Evolutionary conservation across 2,329 filamentous ascomycete species (phyloP), one percentile per base, ranked within the genome.

Genomic region (Emericellopsis atlantica): DNA sequence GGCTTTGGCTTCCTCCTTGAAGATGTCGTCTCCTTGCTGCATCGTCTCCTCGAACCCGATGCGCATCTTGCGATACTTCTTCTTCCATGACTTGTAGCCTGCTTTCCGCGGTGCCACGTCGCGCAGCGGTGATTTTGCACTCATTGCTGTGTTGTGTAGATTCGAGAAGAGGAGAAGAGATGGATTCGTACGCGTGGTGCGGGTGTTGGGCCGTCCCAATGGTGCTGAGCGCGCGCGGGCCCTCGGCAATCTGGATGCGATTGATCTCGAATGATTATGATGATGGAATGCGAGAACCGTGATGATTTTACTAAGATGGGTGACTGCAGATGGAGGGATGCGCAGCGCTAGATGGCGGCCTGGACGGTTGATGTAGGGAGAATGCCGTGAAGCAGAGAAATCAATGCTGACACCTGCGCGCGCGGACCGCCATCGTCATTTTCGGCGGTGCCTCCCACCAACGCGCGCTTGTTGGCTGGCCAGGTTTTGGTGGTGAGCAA

Each of bases 51-150:
- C 84, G 55, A 92, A 93, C 23, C 72, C 69, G 57, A 82, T 72
- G 62, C 83, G 81, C 79, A 92, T 85, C 72, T 93, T 93, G 53
- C 84, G 82, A 61, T 93, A 98, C 69, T 98, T 98, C 66, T 95
- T 94, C 74, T 85, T 87, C 70, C 73, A 82, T 36, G 77, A 82
- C 54, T 76, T 81, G 59, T 81, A 77, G 66, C 72, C 53, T 63
- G 67, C 59, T 51, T 54, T 49, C 51, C 57, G 37, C 53, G 52
- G 38, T 72, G 42, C 58, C 54, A 16, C 14, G 18, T 10, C 43
- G 26, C 26, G 26, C 6, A 12, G 26, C 26, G 26, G 26, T 29
- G 26, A 29, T 29, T 12, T 29, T 6, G 12, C 26, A 29, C 26
- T 29, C 26, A 29, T 29, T 29, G 8, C 26, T 29, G 6, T 29